Percentiles rank a stretch among this genome's conserved stretches.
phyloP scores from a whole-genome alignment of 257 asterid genomes.

The Asclepias syriaca region DNA sequence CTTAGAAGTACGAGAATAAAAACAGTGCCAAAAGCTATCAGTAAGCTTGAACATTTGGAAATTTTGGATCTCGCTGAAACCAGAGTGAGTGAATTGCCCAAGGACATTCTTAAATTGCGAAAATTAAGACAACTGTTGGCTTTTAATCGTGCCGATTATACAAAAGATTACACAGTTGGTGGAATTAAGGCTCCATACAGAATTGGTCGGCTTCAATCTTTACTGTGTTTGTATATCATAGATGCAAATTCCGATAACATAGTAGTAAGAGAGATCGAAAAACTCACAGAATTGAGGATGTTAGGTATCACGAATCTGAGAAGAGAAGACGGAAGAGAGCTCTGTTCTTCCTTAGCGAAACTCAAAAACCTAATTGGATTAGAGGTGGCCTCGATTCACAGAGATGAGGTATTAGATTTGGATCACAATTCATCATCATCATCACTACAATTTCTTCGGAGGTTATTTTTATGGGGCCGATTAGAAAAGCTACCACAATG shows the following conservation, averaged over 20 bases:
- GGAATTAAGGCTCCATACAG: conserved; percentile 19
- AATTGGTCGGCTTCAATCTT: conserved; percentile 17
- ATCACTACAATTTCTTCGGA: conserved; percentile 13
- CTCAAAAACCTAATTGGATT: conserved; percentile 17
- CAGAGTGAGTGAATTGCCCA: conserved; percentile 10
- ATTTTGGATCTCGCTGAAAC: conserved; percentile 9
- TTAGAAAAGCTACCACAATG: conserved; percentile 26
- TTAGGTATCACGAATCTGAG: conserved; percentile 24
- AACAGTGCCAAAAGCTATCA: conserved; percentile 12
- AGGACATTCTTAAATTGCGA: conserved; percentile 17
- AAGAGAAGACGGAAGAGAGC: conserved; percentile 21
- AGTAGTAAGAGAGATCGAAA: conserved; percentile 21
- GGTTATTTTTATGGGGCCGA: conserved; percentile 11
- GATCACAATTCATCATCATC: background rate
- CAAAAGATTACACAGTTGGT: background rate
- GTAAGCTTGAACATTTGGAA: conserved; percentile 9
- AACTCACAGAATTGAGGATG: conserved; percentile 19
- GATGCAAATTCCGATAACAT: conserved; percentile 10
- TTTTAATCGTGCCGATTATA: background rate
- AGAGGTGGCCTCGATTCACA: conserved; percentile 3
- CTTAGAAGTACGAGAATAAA: background rate
- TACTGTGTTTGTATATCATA: conserved; percentile 12
- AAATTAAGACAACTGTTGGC: conserved; percentile 19
- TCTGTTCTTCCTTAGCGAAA: conserved; percentile 26
- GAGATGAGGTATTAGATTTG: conserved; percentile 19